Evolutionary conservation across 257 asterid species (phyloP).

Genomic region (Gentiana straminea): DNA sequence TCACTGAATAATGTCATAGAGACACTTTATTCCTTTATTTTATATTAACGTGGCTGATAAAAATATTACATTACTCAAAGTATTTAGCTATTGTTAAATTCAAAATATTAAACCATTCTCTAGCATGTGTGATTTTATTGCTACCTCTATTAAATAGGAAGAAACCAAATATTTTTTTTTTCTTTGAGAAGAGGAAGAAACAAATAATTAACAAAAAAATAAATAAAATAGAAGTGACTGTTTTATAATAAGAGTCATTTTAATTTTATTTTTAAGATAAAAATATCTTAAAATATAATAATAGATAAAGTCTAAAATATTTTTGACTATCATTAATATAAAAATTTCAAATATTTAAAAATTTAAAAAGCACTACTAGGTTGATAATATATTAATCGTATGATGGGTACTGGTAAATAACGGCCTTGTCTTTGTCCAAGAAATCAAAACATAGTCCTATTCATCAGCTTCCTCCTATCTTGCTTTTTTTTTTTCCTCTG

Average conservation of each 20-base stretch:
- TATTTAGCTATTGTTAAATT: background rate
- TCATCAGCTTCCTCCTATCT: constrained; percentile 18
- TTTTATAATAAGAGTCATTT: background rate
- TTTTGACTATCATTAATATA: no score
- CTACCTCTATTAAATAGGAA: background rate
- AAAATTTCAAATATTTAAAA: no score
- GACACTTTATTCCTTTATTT: no score
- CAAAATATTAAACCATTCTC: background rate
- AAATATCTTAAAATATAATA: no score
- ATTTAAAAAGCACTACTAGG: no score
- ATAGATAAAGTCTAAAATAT: no score
- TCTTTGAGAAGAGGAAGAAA: background rate
- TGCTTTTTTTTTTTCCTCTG: constrained; percentile 15
- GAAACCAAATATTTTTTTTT: background rate
- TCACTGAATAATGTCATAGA: no score
- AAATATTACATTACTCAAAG: background rate
- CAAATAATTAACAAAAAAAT: background rate
- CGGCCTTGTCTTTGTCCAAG: constrained; percentile 26
- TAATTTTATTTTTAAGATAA: background rate
- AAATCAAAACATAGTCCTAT: constrained; percentile 32
- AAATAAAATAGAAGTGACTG: background rate
- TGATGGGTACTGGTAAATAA: no score
- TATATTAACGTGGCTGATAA: background rate
- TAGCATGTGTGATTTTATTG: background rate
- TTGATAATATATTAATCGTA: no score